These are phyloP conservation scores for Articulospora tetracladia DNA, from an alignment of 495 filamentous ascomycete genomes.

Conservation along the genomic window DNA sequence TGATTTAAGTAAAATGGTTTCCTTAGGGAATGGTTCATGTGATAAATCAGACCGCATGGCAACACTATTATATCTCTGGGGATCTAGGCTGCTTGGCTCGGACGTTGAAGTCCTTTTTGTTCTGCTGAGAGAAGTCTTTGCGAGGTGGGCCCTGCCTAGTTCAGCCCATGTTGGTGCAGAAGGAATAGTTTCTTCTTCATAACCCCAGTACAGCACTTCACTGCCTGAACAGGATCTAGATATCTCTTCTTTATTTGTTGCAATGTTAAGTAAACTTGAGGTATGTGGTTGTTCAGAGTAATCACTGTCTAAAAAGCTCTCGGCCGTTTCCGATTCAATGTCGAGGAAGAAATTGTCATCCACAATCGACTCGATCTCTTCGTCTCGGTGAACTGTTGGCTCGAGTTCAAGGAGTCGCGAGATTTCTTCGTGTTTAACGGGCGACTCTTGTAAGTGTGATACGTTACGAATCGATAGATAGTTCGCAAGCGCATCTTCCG, in stretches of 20 bases:
- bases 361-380: neutral
- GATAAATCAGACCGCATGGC: too few species aligned
- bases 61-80: too few species aligned
- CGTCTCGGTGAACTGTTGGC: neutral
- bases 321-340: neutral
- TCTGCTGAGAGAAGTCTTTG: too few species aligned
- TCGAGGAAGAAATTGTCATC: constrained; percentile 1
- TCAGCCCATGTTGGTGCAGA: neutral
- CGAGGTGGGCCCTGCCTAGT: too few species aligned
- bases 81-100: too few species aligned
- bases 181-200: neutral
- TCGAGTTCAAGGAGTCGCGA: neutral
- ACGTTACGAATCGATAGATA: too few species aligned
- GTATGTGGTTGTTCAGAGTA: neutral
- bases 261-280: neutral
- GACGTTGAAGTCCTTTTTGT: too few species aligned
- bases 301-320: constrained; percentile 8
- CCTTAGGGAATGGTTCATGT: too few species aligned
- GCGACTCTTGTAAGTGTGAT: too few species aligned
- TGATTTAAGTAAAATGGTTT: too few species aligned
- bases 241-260: neutral
- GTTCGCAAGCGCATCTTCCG: too few species aligned
- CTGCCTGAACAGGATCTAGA: neutral
- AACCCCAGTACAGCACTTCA: neutral
- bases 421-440: too few species aligned